A percentile compares a stretch with the other conserved stretches of the same genome.
phyloP scores from a whole-genome alignment of 179 eudicot species.

The Silene coronaria region DNA sequence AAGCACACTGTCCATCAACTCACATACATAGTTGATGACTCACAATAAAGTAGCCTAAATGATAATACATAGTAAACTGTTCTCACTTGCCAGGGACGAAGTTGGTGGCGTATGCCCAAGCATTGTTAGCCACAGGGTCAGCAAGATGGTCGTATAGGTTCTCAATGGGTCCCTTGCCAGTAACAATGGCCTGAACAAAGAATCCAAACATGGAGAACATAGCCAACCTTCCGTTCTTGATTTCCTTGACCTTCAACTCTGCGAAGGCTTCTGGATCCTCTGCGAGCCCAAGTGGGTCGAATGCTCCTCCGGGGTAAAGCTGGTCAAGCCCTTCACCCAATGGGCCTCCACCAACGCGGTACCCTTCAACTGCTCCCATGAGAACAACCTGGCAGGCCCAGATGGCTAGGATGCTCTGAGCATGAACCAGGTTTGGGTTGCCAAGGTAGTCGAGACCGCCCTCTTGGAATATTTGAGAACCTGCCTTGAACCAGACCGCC shows the following conservation, averaged over 20 bases:
- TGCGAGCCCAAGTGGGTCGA: constrained; percentile 17
- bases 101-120: constrained; percentile 19
- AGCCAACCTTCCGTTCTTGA: constrained; percentile 15
- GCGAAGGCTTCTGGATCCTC: constrained; percentile 17
- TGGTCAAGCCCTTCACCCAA: constrained; percentile 14
- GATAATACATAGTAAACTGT: background rate
- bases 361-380: constrained; percentile 14
- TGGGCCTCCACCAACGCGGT: constrained; percentile 15
- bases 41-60: background rate
- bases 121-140: constrained; percentile 18
- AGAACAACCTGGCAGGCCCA: constrained; percentile 16
- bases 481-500: constrained; percentile 17
- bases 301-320: constrained; percentile 10
- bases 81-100: constrained; percentile 15
- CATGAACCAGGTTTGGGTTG: constrained; percentile 14
- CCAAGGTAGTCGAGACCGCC: constrained; percentile 19
- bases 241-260: constrained; percentile 14
- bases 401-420: constrained; percentile 16
- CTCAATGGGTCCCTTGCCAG: constrained; percentile 10
- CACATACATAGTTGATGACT: background rate
- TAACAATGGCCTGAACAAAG: constrained; percentile 13
- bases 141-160: constrained; percentile 13
- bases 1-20: background rate
- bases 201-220: constrained; percentile 14
- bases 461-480: constrained; percentile 13